These are phyloP conservation scores for Fomitiporia mediterranea DNA, from an alignment of 1,284 basidiomycete species.

Conservation along the genomic window DNA sequence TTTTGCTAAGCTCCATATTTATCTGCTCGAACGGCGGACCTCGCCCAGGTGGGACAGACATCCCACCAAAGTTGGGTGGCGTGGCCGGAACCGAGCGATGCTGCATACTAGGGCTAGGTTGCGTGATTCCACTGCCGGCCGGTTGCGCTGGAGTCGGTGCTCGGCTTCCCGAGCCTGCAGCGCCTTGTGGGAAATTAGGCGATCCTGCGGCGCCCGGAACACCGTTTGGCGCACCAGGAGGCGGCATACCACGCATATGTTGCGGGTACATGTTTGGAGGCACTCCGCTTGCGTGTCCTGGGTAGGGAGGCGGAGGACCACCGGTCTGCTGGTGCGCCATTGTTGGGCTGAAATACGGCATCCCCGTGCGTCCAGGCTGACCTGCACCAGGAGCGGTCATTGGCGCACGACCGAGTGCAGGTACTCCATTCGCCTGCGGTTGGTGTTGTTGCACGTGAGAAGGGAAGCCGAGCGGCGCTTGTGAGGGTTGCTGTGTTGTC, in stretches of 20 bases:
- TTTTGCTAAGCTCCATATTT: constrained; percentile 9
- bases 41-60: not conserved
- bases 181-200: constrained; percentile 6
- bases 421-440: constrained; percentile 13
- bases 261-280: constrained; percentile 6
- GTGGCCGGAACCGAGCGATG: constrained; percentile 14
- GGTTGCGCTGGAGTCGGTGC: constrained; percentile 14
- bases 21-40: constrained; percentile 14
- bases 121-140: not conserved
- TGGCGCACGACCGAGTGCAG: not conserved
- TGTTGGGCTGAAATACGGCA: constrained; percentile 13
- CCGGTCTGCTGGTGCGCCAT: constrained; percentile 9
- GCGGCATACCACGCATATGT: constrained; percentile 8
- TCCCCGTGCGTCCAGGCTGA: not conserved
- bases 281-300: not conserved
- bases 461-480: constrained; percentile 11
- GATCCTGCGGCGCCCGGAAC: not conserved
- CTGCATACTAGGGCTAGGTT: constrained; percentile 15
- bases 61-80: constrained; percentile 14
- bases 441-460: constrained; percentile 14
- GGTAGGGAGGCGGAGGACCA: constrained; percentile 1
- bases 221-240: constrained; percentile 2
- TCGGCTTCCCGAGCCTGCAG: constrained; percentile 11
- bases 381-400: not conserved
- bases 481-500: not conserved